phyloP scores from a whole-genome alignment of 495 filamentous ascomycete species.

The Bacidia gigantensis region DNA sequence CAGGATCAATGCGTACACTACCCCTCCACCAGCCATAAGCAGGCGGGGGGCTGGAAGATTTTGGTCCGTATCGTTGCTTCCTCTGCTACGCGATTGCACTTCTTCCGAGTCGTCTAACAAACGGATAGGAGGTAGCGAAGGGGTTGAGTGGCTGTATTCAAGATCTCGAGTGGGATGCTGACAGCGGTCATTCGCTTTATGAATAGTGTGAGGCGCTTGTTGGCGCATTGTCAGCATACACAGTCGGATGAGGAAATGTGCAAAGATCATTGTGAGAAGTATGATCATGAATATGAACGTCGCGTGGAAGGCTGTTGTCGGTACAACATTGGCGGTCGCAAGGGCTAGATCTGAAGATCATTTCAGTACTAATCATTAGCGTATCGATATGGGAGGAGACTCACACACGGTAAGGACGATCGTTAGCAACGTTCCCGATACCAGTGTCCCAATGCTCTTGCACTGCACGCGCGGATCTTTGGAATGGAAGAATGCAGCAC shows the following conservation, averaged over 20 bases:
- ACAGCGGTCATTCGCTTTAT: conserved; percentile 3
- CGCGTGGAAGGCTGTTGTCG: conserved; percentile 53
- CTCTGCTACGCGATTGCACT: conserved; percentile 15
- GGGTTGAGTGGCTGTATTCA: conserved; percentile 46
- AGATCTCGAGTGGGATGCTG: conserved; percentile 17
- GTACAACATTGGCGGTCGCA: conserved; percentile 40
- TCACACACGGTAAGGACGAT: conserved; percentile 46
- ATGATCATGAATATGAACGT: conserved; percentile 65
- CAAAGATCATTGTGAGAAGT: conserved; percentile 61
- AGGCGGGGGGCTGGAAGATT: conserved; percentile 45
- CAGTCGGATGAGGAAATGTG: conserved; percentile 59
- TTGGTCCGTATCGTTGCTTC: not conserved
- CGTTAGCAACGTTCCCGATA: conserved; percentile 40
- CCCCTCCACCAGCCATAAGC: conserved; percentile 80
- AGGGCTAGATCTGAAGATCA: conserved; percentile 48
- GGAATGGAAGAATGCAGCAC: conserved; percentile 40
- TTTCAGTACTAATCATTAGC: conserved; percentile 5
- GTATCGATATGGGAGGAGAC: conserved; percentile 13
- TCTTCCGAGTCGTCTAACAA: conserved; percentile 47
- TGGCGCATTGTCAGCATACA: conserved; percentile 44
- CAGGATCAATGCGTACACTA: conserved; percentile 37
- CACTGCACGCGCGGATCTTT: conserved; percentile 36
- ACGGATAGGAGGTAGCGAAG: conserved; percentile 41
- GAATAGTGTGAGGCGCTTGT: conserved; percentile 7
- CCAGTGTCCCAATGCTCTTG: conserved; percentile 44